phyloP scores from a whole-genome alignment of 2,329 filamentous ascomycete genomes.

The Exophiala xenobiotica region DNA sequence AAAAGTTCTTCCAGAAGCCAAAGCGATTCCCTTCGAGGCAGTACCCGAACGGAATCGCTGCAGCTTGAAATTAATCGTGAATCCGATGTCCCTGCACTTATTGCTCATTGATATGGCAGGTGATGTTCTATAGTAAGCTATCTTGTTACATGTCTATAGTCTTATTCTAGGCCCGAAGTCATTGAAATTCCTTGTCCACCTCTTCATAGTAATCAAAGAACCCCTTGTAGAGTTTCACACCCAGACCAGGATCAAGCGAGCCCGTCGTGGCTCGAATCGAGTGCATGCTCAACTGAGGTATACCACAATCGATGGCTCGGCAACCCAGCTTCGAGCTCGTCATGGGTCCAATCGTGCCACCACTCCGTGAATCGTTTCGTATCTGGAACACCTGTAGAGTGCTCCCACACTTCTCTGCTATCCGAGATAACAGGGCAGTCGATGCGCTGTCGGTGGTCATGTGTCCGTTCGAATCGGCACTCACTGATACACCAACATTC shows the following conservation, averaged over 20 bases:
- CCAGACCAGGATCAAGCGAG: constrained; percentile 78
- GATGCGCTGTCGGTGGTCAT: constrained; percentile 94
- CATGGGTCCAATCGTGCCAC: constrained; percentile 94
- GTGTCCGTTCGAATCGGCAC: constrained; percentile 83
- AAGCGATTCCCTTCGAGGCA: no score
- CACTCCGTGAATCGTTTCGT: constrained; percentile 82
- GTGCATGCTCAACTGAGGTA: constrained; percentile 93
- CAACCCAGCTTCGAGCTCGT: constrained; percentile 78
- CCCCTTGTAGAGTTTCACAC: constrained; percentile 82
- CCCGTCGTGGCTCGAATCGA: constrained; percentile 87
- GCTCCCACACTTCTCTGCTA: constrained; percentile 71
- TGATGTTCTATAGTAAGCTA: no score
- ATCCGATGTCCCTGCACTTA: no score
- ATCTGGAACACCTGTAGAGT: constrained; percentile 90
- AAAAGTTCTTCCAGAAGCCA: no score
- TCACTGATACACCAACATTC: constrained; percentile 81
- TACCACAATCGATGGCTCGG: constrained; percentile 79
- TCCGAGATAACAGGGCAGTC: constrained; percentile 72
- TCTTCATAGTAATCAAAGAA: constrained; percentile 84
- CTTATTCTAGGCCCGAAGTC: constrained; percentile 10
- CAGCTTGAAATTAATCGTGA: no score
- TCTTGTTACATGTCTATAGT: constrained; percentile 1
- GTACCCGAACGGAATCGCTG: no score
- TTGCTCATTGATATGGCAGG: no score
- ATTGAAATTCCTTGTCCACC: constrained; percentile 76